phyloP scores from a whole-genome alignment of 2,329 filamentous ascomycete species.

The Hymenoscyphus salicellus region DNA sequence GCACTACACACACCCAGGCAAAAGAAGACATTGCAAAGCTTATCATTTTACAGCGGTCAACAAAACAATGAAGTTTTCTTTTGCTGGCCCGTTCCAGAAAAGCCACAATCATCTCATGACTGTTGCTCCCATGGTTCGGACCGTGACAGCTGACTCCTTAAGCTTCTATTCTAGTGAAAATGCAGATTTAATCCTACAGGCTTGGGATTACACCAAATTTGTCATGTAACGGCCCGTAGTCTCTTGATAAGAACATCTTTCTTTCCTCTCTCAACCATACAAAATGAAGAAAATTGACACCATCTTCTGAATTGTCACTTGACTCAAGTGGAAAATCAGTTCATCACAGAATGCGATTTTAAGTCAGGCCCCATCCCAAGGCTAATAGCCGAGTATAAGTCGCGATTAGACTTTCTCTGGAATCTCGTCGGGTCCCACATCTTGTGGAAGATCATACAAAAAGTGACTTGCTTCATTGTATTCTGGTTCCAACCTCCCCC shows the following conservation, averaged over 20 bases:
- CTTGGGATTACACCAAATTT: neutral
- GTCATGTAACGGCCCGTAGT: neutral
- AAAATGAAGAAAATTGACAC: neutral
- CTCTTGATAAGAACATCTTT: no score
- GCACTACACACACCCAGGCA: neutral
- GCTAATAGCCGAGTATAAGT: neutral
- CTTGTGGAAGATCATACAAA: constrained; percentile 4
- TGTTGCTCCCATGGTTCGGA: neutral
- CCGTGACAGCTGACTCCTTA: neutral
- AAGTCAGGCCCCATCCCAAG: neutral
- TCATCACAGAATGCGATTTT: neutral
- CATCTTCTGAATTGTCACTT: neutral
- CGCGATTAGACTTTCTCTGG: neutral
- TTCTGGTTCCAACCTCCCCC: neutral
- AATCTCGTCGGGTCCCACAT: neutral
- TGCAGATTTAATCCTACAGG: neutral
- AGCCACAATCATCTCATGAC: neutral
- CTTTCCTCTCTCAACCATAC: neutral
- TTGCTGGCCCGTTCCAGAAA: neutral
- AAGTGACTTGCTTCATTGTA: neutral
- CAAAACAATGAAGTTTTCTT: neutral
- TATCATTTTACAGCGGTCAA: neutral
- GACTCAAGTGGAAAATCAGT: neutral
- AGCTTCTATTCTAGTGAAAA: neutral
- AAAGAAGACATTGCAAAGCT: neutral